Conservation (phyloP, 75 land plant genomes). For the Sequoia sempervirens region DNA sequence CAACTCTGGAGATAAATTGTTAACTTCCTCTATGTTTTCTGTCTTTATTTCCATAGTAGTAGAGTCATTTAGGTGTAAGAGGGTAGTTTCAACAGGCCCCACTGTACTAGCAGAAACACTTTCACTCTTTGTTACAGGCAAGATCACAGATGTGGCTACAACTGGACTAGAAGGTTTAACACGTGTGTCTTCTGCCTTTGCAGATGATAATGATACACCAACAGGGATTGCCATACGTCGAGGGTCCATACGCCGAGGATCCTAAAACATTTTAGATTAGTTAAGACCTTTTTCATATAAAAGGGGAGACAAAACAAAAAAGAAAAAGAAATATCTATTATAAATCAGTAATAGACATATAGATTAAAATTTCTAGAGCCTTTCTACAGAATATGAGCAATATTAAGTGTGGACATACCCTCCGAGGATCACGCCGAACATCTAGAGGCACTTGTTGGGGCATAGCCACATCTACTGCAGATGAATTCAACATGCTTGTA, state of each 20-base stretch:
- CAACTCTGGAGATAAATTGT: background rate
- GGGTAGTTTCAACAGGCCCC: background rate
- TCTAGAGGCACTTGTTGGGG: conserved; percentile 31
- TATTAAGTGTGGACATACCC: conserved; percentile 40
- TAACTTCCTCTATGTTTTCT: conserved; percentile 9
- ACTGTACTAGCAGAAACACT: conserved; percentile 12
- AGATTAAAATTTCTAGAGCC: background rate
- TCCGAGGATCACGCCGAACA: conserved; percentile 79
- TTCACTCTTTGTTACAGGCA: conserved; percentile 14
- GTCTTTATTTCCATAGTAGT: conserved; percentile 8
- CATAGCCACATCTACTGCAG: conserved; percentile 18
- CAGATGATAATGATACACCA: conserved; percentile 22
- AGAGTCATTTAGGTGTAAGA: background rate
- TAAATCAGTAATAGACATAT: background rate
- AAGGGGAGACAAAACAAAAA: background rate
- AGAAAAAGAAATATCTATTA: conserved; percentile 4
- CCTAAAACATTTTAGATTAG: conserved; percentile 38
- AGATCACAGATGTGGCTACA: conserved; percentile 13
- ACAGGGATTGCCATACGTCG: conserved; percentile 44
- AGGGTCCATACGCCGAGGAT: conserved; percentile 95
- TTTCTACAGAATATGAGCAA: conserved; percentile 2
- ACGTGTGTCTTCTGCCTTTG: conserved; percentile 13
- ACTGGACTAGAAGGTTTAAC: conserved; percentile 13
- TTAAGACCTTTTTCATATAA: background rate
- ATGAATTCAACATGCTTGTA: conserved; percentile 4